Evolutionary conservation across 345 rosid genomes (phyloP).

Genomic region (Ceriops tagal): DNA sequence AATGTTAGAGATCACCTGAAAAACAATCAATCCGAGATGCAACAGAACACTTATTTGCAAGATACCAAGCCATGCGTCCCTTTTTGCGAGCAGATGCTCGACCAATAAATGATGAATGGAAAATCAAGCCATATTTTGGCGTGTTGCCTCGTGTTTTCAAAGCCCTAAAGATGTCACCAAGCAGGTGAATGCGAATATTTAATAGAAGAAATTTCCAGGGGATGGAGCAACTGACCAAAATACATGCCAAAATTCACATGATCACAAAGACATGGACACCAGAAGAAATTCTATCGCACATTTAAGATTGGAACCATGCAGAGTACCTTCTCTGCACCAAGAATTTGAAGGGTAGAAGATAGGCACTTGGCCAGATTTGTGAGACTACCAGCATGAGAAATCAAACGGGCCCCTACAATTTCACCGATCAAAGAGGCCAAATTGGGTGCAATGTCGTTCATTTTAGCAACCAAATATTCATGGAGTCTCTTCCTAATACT

Average conservation of each 20-base stretch:
- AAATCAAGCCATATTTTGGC: slow-evolving; percentile 89
- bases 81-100: slow-evolving; percentile 86
- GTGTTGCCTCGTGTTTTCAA: slow-evolving; percentile 95
- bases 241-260: too few species aligned
- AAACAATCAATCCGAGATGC: slow-evolving; percentile 95
- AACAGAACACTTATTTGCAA: slow-evolving; percentile 93
- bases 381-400: slow-evolving; percentile 98
- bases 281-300: background rate
- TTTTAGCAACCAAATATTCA: slow-evolving; percentile 80
- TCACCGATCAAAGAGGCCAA: slow-evolving; percentile 90
- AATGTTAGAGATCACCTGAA: slow-evolving; percentile 44
- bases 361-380: slow-evolving; percentile 96
- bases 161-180: slow-evolving; percentile 46
- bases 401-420: slow-evolving; percentile 86
- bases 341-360: slow-evolving; percentile 97
- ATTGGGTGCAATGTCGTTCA: slow-evolving; percentile 95
- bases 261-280: background rate
- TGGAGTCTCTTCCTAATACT: slow-evolving; percentile 80
- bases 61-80: slow-evolving; percentile 95
- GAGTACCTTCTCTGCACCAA: slow-evolving; percentile 86
- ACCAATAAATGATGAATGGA: slow-evolving; percentile 91
- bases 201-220: background rate
- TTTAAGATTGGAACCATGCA: background rate
- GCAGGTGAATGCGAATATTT: background rate
- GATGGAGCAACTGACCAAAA: too few species aligned